phyloP scores from a whole-genome alignment of 179 eudicot species.

The Gypsophila paniculata region DNA sequence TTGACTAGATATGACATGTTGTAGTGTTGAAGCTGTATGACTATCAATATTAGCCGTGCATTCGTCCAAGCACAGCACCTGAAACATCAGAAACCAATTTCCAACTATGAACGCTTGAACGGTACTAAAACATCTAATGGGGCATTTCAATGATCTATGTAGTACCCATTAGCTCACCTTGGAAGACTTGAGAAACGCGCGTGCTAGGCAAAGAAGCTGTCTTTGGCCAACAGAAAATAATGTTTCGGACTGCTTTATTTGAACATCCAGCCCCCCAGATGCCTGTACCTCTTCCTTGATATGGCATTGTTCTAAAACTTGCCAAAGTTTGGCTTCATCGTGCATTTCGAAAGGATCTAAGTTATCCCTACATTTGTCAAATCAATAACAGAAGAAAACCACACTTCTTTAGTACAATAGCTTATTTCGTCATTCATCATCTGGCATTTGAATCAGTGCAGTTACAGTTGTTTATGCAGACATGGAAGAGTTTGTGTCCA shows the following conservation, averaged over 20 bases:
- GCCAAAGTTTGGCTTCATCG: conserved; percentile 65
- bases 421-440: neutral
- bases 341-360: conserved; percentile 60
- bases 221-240: conserved; percentile 89
- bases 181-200: conserved; percentile 84
- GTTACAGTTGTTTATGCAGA: neutral
- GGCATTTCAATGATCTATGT: neutral
- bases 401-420: neutral
- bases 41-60: conserved; percentile 95
- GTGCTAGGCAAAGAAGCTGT: conserved; percentile 99
- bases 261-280: conserved; percentile 73
- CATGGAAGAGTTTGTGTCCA: neutral
- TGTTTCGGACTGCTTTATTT: conserved; percentile 59
- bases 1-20: conserved; percentile 63
- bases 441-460: neutral
- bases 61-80: conserved; percentile 91
- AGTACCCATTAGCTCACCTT: conserved; percentile 40
- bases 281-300: conserved; percentile 75
- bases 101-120: neutral
- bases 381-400: neutral
- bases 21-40: conserved; percentile 71
- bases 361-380: conserved; percentile 53
- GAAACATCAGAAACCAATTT: conserved; percentile 22
- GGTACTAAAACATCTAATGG: neutral
- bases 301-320: conserved; percentile 71